Percentiles rank a stretch among this genome's conserved stretches.
phyloP scores from a whole-genome alignment of 108 stramenopile genomes.

The Nannochloropsis salina region DNA sequence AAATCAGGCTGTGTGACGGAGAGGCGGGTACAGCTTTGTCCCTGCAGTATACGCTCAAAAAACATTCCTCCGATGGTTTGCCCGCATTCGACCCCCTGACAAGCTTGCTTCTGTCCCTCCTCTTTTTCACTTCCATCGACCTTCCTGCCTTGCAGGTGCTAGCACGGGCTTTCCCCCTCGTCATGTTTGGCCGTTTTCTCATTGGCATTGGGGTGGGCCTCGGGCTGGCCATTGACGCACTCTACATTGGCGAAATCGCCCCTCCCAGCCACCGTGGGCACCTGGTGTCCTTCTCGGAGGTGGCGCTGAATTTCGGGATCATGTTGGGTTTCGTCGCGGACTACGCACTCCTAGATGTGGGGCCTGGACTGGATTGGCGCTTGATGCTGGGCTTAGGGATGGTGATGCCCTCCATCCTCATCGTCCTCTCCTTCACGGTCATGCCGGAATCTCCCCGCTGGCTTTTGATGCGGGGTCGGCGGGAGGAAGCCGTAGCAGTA shows the following conservation, averaged over 20 bases:
- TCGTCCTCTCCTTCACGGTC: constrained; percentile 35
- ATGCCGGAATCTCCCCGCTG: constrained; percentile 89
- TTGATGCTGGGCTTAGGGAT: constrained; percentile 47
- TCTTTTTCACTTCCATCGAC: background rate
- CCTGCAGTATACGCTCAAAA: too few species aligned
- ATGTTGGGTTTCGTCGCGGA: constrained; percentile 25
- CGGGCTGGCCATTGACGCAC: constrained; percentile 50
- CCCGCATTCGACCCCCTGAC: background rate
- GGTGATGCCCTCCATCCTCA: constrained; percentile 39
- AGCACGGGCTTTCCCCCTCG: background rate
- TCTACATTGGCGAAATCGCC: constrained; percentile 52
- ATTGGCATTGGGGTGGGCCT: constrained; percentile 42
- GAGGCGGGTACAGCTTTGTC: too few species aligned
- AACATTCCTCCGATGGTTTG: too few species aligned
- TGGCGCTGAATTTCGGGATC: constrained; percentile 22
- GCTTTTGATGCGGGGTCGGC: constrained; percentile 65
- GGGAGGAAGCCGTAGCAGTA: constrained; percentile 54
- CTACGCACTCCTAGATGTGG: background rate
- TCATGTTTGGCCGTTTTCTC: background rate
- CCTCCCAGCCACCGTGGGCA: constrained; percentile 43
- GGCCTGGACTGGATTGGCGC: constrained; percentile 33
- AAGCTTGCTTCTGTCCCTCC: background rate
- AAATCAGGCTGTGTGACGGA: too few species aligned
- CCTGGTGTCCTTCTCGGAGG: constrained; percentile 44
- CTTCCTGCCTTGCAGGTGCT: background rate